Evolutionary conservation across 2,329 filamentous ascomycete genomes (phyloP).

Genomic region (Furcasterigmium sp.): DNA sequence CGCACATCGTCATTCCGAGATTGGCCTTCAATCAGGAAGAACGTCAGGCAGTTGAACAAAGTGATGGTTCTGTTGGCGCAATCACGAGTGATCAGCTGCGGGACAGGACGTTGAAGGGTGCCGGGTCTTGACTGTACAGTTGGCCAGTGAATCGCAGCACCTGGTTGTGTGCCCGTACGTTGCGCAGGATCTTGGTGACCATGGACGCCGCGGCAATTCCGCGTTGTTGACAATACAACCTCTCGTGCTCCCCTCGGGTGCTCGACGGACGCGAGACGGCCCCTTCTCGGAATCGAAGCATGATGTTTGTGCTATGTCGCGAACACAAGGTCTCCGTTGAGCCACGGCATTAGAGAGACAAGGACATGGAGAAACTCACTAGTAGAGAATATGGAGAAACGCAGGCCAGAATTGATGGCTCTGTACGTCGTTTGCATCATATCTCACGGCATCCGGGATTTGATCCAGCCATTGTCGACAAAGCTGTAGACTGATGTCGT

Average conservation of each 20-base stretch:
- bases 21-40: slow-evolving; percentile 10
- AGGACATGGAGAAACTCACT: neutral
- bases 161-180: slow-evolving; percentile 9
- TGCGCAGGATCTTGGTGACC: slow-evolving; percentile 10
- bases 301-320: slow-evolving; percentile 7
- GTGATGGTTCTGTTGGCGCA: slow-evolving; percentile 7
- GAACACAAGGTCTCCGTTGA: too few relatives aligned
- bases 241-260: slow-evolving; percentile 3
- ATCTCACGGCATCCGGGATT: neutral
- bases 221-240: slow-evolving; percentile 3
- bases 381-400: slow-evolving; percentile 3
- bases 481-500: neutral
- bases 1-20: slow-evolving; percentile 3
- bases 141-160: slow-evolving; percentile 9
- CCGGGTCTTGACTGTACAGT: slow-evolving; percentile 3
- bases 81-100: neutral
- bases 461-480: slow-evolving; percentile 1
- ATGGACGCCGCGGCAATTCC: slow-evolving; percentile 12
- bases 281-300: slow-evolving; percentile 11
- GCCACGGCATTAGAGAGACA: too few relatives aligned
- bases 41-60: slow-evolving; percentile 10
- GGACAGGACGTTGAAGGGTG: neutral
- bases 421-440: slow-evolving; percentile 2
- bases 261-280: slow-evolving; percentile 6
- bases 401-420: slow-evolving; percentile 6